Evolutionary conservation across 2,329 filamentous ascomycete genomes (phyloP), one percentile per base, ranked within the genome.

Genomic region (Nigrograna mackinnonii): DNA sequence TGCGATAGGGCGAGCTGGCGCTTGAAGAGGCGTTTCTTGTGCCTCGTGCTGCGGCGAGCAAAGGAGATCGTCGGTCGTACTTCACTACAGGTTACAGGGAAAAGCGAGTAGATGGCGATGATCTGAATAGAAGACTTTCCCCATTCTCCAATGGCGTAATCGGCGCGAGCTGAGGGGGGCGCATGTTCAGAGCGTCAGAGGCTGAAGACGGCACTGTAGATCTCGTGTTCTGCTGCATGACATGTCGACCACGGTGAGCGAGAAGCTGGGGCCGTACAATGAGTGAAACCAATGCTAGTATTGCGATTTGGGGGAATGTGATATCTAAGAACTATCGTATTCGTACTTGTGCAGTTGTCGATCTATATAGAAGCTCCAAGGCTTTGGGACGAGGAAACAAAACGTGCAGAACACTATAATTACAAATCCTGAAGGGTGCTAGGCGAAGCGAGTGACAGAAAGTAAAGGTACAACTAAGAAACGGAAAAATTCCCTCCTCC

Each of bases 151-250:
- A 28, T 28, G 9, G 9, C 9, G n/a, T 9, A 9, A 28, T 28
- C 24, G n/a, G 24, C 9, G 24, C n/a, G 16, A 19, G 18, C 17
- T 18, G 18, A 5, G 17, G n/a, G n/a, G n/a, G n/a, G 24, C 9
- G 24, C n/a, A 16, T n/a, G 18, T n/a, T 18, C 12, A 5, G 17
- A 17, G 16, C 35, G 28, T 41, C 24, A 35, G 39, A 46, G 43
- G 43, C 34, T 46, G 38, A 32, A 33, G 35, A 30, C 17, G 28
- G 38, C 28, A n/a, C 18, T 18, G 28, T 21, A 22, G 28, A 38
- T 46, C 38, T 5, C 34, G 38, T 38, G 28, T 37, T 46, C 28
- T 37, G 13, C 28, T 41, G 39, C 39, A 38, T 16, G n/a, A 14
- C 14, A 31, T 35, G 31, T 16, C 20, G 32, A 32, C 28, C n/a